These are phyloP conservation scores for Geotrichum aggregatum DNA, from an alignment of 1,139 yeast species.

Conservation along the genomic window DNA sequence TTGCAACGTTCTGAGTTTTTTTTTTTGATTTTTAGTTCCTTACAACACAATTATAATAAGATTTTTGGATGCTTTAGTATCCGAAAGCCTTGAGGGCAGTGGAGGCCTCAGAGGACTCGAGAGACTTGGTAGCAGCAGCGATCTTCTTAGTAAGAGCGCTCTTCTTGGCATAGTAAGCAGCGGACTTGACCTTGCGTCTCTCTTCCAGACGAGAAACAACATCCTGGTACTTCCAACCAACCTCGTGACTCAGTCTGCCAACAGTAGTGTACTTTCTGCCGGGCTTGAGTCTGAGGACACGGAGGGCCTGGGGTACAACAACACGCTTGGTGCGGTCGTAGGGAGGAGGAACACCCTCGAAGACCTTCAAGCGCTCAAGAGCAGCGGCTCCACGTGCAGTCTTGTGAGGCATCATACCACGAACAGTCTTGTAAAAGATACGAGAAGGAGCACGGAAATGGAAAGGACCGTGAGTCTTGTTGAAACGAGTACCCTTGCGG, in stretches of 20 bases:
- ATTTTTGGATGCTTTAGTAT: slow-evolving; percentile 16
- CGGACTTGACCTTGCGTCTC: slow-evolving; percentile 98
- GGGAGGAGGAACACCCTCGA: slow-evolving; percentile 99
- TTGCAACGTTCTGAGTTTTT: no score
- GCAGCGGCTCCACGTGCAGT: slow-evolving; percentile 99
- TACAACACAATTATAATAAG: not conserved
- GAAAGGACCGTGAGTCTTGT: slow-evolving; percentile 99
- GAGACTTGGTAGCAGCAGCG: slow-evolving; percentile 53
- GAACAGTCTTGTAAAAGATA: slow-evolving; percentile 98
- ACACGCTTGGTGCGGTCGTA: slow-evolving; percentile 99
- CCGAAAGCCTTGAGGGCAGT: slow-evolving; percentile 22
- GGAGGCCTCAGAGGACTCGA: slow-evolving; percentile 21
- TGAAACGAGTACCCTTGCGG: slow-evolving; percentile 98
- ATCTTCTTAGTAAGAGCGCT: slow-evolving; percentile 91
- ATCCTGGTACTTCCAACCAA: slow-evolving; percentile 99
- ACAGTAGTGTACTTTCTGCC: slow-evolving; percentile 99
- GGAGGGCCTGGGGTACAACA: slow-evolving; percentile 99
- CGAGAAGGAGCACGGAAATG: slow-evolving; percentile 99
- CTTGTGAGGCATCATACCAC: slow-evolving; percentile 99
- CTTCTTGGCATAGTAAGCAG: slow-evolving; percentile 99
- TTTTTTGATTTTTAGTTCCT: not conserved
- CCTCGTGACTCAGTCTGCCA: slow-evolving; percentile 92
- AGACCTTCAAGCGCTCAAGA: slow-evolving; percentile 97
- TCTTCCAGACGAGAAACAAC: slow-evolving; percentile 97
- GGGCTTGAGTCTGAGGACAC: slow-evolving; percentile 98